Conservation (phyloP, 768 basidiomycete genomes). For the Lentinula detonsa region DNA sequence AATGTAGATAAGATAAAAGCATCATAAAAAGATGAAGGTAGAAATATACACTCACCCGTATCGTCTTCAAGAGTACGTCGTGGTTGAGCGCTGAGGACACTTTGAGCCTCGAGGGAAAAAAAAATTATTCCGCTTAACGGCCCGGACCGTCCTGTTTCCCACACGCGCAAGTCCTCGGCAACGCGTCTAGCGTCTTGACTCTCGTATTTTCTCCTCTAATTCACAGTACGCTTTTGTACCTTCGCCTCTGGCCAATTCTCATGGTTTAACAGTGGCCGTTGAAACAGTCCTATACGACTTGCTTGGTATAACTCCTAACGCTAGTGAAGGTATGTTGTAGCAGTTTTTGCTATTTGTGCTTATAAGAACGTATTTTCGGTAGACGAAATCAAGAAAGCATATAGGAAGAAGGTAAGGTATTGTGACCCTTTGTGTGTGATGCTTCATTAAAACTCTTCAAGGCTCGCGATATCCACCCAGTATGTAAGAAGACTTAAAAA, state of each 20-base stretch:
- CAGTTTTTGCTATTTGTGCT: background rate
- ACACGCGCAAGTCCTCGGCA: background rate
- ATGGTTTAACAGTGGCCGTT: slow-evolving; percentile 46
- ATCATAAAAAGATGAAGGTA: slow-evolving; percentile 44
- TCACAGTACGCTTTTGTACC: background rate
- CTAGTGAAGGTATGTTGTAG: slow-evolving; percentile 56
- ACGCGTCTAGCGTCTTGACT: background rate
- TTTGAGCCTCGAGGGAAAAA: background rate
- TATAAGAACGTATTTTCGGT: slow-evolving; percentile 5
- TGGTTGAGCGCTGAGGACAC: background rate
- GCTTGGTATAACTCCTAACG: slow-evolving; percentile 64
- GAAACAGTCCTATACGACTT: slow-evolving; percentile 86
- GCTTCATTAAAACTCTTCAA: slow-evolving; percentile 24
- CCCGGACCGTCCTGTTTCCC: background rate
- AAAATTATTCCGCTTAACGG: background rate
- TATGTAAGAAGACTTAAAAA: slow-evolving; percentile 28
- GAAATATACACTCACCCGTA: slow-evolving; percentile 8
- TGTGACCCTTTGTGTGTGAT: slow-evolving; percentile 6
- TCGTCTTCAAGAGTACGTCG: background rate
- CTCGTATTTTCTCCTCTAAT: background rate
- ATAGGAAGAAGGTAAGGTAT: slow-evolving; percentile 73
- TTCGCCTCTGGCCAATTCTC: slow-evolving; percentile 1
- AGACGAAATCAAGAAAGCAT: slow-evolving; percentile 93
- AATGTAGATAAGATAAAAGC: slow-evolving; percentile 81
- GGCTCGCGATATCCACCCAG: slow-evolving; percentile 88